Evolutionary conservation across 768 basidiomycete genomes (phyloP).

Genomic region (Lentinula sp.): DNA sequence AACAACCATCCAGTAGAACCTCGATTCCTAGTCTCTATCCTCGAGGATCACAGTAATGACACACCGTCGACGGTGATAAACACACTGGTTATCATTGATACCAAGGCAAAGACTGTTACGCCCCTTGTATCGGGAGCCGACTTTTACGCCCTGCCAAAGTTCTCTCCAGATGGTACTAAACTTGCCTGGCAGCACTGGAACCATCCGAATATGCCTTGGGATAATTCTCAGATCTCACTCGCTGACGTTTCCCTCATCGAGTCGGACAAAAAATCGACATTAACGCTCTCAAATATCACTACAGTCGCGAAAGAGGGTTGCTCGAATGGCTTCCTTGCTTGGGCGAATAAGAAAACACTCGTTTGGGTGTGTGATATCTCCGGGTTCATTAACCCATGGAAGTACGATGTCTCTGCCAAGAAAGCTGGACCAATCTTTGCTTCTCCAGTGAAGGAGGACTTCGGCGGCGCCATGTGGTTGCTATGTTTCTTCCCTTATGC

Average conservation of each 20-base stretch:
- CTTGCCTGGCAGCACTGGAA: slow-evolving; percentile 54
- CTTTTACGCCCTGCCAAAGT: slow-evolving; percentile 58
- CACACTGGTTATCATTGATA: slow-evolving; percentile 52
- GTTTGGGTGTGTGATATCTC: slow-evolving; percentile 45
- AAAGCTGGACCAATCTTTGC: slow-evolving; percentile 3
- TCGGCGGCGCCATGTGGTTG: slow-evolving; percentile 13
- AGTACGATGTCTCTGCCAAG: slow-evolving; percentile 18
- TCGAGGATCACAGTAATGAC: slow-evolving; percentile 66
- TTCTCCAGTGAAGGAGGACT: slow-evolving; percentile 15
- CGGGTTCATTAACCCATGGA: slow-evolving; percentile 50
- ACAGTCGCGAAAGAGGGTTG: slow-evolving; percentile 33
- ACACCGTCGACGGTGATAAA: slow-evolving; percentile 48
- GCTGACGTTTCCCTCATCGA: slow-evolving; percentile 24
- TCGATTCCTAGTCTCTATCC: slow-evolving; percentile 51
- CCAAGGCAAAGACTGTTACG: slow-evolving; percentile 32
- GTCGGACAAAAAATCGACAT: neutral
- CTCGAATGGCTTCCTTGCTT: slow-evolving; percentile 38
- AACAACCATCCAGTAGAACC: slow-evolving; percentile 46
- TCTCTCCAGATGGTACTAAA: slow-evolving; percentile 46
- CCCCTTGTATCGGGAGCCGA: slow-evolving; percentile 53
- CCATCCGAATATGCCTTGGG: slow-evolving; percentile 66
- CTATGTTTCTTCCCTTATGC: slow-evolving; percentile 15
- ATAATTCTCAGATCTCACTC: slow-evolving; percentile 38
- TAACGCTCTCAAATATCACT: slow-evolving; percentile 18
- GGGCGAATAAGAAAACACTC: slow-evolving; percentile 37